phyloP scores from a whole-genome alignment of 768 basidiomycete species.

The Leccinum disarticulatum region DNA sequence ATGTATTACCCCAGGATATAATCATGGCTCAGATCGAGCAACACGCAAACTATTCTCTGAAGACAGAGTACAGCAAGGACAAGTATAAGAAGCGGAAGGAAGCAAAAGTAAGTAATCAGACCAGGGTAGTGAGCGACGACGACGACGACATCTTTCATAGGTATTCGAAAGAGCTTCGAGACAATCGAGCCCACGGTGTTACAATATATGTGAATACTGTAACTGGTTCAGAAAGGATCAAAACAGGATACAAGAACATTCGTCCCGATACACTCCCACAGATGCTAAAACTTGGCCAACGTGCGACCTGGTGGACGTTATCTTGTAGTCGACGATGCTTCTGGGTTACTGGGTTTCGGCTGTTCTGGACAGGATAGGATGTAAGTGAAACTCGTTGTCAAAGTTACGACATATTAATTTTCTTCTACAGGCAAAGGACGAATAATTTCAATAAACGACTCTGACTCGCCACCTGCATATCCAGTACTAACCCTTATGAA shows the following conservation, averaged over 20 bases:
- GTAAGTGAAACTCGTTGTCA: slow-evolving; percentile 36
- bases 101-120: slow-evolving; percentile 68
- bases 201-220: slow-evolving; percentile 68
- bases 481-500: slow-evolving; percentile 86
- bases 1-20: slow-evolving; percentile 74
- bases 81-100: slow-evolving; percentile 97
- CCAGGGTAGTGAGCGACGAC: neutral
- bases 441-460: slow-evolving; percentile 81
- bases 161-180: slow-evolving; percentile 80
- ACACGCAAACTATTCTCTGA: slow-evolving; percentile 88
- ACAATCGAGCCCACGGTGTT: slow-evolving; percentile 82
- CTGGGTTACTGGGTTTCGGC: slow-evolving; percentile 82
- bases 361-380: slow-evolving; percentile 84
- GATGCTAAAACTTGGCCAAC: slow-evolving; percentile 76
- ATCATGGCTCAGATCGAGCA: slow-evolving; percentile 92
- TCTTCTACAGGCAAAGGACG: slow-evolving; percentile 65
- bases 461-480: slow-evolving; percentile 91
- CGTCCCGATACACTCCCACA: slow-evolving; percentile 89
- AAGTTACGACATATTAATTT: neutral
- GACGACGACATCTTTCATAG: slow-evolving; percentile 39
- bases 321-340: slow-evolving; percentile 88
- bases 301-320: slow-evolving; percentile 85
- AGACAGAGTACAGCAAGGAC: slow-evolving; percentile 98
- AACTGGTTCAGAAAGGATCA: slow-evolving; percentile 90
- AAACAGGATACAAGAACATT: slow-evolving; percentile 71